These are phyloP conservation scores for Psidium guajava DNA, from an alignment of 345 rosid species.

Conservation along the genomic window DNA sequence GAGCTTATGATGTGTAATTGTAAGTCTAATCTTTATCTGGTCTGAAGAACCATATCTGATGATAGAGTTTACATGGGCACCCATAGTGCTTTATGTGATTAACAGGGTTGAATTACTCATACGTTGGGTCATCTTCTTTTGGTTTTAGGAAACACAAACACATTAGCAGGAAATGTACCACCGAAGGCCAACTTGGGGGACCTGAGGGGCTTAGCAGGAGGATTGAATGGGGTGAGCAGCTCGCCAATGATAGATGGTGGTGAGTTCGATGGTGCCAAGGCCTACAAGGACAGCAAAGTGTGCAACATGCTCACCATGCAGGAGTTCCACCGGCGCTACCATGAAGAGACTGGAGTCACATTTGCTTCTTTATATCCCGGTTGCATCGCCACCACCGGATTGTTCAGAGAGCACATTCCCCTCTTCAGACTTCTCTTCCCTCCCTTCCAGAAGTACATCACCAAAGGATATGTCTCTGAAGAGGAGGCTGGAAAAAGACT, in stretches of 20 bases:
- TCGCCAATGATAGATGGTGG: constrained; percentile 95
- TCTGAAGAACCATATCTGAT: not conserved
- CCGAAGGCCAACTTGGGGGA: constrained; percentile 96
- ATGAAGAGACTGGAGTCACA: constrained; percentile 68
- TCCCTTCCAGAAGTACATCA: constrained; percentile 94
- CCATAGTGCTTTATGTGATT: not conserved
- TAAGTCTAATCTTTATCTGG: not conserved
- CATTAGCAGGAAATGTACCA: constrained; percentile 94
- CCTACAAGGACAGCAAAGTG: constrained; percentile 97
- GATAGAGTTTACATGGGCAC: not conserved
- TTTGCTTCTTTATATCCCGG: constrained; percentile 95
- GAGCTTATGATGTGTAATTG: not conserved
- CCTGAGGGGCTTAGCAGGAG: constrained; percentile 80
- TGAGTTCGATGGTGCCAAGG: constrained; percentile 89
- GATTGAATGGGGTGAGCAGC: constrained; percentile 59
- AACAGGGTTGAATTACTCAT: not conserved
- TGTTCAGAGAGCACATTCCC: constrained; percentile 95
- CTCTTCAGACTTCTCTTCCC: constrained; percentile 84
- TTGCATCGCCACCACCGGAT: constrained; percentile 96
- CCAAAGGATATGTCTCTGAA: constrained; percentile 92
- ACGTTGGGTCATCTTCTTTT: not conserved
- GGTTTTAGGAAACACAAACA: constrained; percentile 73
- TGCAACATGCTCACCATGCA: constrained; percentile 98
- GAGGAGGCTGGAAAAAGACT: constrained; percentile 90
- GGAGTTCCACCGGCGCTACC: constrained; percentile 86